These are phyloP conservation scores for Stachybotrys chartarum DNA, from an alignment of 2,329 filamentous ascomycete species.

Conservation along the genomic window DNA sequence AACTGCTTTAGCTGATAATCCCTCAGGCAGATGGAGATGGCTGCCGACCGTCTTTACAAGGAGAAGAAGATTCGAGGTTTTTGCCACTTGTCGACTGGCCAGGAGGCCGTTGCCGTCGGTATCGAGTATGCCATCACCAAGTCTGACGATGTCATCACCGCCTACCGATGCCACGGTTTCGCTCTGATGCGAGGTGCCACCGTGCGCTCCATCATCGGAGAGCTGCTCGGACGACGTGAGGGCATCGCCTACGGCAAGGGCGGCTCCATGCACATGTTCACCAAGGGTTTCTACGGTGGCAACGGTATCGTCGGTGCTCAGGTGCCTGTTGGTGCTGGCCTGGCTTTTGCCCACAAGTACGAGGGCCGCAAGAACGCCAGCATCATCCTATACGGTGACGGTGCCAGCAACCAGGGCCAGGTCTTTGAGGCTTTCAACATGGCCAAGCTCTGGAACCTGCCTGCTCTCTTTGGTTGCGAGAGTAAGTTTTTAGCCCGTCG, in stretches of 20 bases:
- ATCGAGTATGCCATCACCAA: conserved; percentile 94
- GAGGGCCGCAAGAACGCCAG: conserved; percentile 77
- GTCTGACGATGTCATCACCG: conserved; percentile 90
- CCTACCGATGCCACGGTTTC: conserved; percentile 98
- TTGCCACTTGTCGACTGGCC: conserved; percentile 96
- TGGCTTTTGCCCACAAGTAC: conserved; percentile 97
- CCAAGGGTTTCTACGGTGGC: conserved; percentile 94
- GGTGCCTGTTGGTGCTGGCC: conserved; percentile 91
- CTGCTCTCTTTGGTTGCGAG: conserved; percentile 94
- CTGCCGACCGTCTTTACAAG: conserved; percentile 97
- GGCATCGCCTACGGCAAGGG: conserved; percentile 99
- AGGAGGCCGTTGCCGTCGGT: conserved; percentile 94
- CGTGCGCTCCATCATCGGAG: conserved; percentile 89
- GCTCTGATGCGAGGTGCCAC: conserved; percentile 91
- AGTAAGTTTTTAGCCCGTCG: conserved; percentile 53
- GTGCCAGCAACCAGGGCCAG: conserved; percentile 97
- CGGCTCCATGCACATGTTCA: conserved; percentile 99
- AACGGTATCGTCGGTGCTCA: conserved; percentile 99
- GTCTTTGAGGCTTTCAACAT: conserved; percentile 99
- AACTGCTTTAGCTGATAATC: conserved; percentile 19
- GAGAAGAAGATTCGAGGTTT: conserved; percentile 99
- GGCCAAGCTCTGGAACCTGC: conserved; percentile 98
- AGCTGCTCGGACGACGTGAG: conserved; percentile 88
- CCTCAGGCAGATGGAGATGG: conserved; percentile 96
- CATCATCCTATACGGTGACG: conserved; percentile 91